Base-by-base conservation (phyloP, 2,329 filamentous ascomycete species). In the Hirsutella minnesotensis region DNA sequence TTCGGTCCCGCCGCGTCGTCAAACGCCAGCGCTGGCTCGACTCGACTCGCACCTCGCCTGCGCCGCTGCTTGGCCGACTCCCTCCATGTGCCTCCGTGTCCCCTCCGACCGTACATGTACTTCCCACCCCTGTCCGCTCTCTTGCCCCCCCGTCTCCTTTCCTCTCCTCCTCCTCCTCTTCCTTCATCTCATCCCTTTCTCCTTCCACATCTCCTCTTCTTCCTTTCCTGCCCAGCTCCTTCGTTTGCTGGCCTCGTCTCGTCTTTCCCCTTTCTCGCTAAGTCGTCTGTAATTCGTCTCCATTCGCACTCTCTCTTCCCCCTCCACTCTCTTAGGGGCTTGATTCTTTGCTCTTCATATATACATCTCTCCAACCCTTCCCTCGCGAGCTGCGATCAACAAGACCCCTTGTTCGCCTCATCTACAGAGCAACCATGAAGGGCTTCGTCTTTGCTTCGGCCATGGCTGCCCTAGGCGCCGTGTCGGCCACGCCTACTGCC, bases 401-500 rank as follows among this genome's bases (percentile, higher is more conserved):
- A 15, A 9, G n/a, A 5, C 35, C n/a, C n/a, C n/a, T 37, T 37
- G 16, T 36, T 36, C 16, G 33, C 33, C 35, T 12, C 4, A 21
- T 1, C 24, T 27, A 7, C 7, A 27, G 24, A 27, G 24, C 24
- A 27, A 27, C 24, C 7, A 77, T 77, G 74, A 73, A 69, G 60
- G 63, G 65, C 24, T 59, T 64, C 47, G 51, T 64, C 51, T 48
- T 77, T 46, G 57, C 70, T 41, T 65, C 71, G 46, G 67, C 64
- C 52, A 58, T 78, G 50, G 68, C 69, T 50, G 66, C 67, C 52
- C 54, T 67, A 46, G 58, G 57, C 45, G 46, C 64, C 47, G 72
- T 65, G 47, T 56, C 58, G 20, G 72, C 72, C 43, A 63, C 62
- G 10, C 74, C 76, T 40, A 76, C 75, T 24, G 60, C 58, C 36